phyloP scores from a whole-genome alignment of 1,139 yeast genomes.

The Hyphopichia fennica region DNA sequence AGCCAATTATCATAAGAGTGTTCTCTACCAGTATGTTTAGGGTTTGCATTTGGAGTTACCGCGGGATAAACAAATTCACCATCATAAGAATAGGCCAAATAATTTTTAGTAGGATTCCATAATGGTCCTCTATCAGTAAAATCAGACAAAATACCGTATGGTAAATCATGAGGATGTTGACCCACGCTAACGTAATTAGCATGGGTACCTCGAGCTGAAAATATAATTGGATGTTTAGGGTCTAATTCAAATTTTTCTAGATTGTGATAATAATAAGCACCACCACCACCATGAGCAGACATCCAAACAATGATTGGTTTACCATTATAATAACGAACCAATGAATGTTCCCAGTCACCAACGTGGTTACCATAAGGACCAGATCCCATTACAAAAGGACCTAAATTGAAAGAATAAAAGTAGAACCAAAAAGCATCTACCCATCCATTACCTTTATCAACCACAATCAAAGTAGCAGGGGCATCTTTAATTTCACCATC shows the following conservation, averaged over 20 bases:
- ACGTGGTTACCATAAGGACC: slow-evolving; percentile 98
- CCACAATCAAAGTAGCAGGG: slow-evolving; percentile 79
- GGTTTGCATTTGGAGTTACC: slow-evolving; percentile 38
- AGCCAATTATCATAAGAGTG: slow-evolving; percentile 75
- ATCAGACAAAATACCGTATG: slow-evolving; percentile 85
- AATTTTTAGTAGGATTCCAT: slow-evolving; percentile 90
- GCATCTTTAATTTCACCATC: slow-evolving; percentile 73
- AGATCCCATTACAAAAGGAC: slow-evolving; percentile 95
- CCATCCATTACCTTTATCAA: slow-evolving; percentile 91
- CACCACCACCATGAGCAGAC: slow-evolving; percentile 98
- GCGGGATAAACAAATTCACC: slow-evolving; percentile 49
- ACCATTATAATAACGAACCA: slow-evolving; percentile 81
- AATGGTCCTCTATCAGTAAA: slow-evolving; percentile 93
- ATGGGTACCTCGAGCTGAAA: slow-evolving; percentile 94
- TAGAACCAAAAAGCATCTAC: slow-evolving; percentile 96
- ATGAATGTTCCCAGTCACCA: slow-evolving; percentile 97
- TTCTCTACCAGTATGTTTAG: slow-evolving; percentile 56
- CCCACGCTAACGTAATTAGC: slow-evolving; percentile 97
- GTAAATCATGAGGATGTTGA: slow-evolving; percentile 92
- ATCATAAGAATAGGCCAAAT: slow-evolving; percentile 76
- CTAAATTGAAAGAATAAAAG: slow-evolving; percentile 89
- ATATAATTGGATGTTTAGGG: slow-evolving; percentile 65
- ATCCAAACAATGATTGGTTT: slow-evolving; percentile 92
- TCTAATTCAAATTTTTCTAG: slow-evolving; percentile 64
- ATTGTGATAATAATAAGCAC: slow-evolving; percentile 76